These are phyloP conservation scores for Cairneyella variabilis DNA, from an alignment of 495 filamentous ascomycete species.

Conservation along the genomic window DNA sequence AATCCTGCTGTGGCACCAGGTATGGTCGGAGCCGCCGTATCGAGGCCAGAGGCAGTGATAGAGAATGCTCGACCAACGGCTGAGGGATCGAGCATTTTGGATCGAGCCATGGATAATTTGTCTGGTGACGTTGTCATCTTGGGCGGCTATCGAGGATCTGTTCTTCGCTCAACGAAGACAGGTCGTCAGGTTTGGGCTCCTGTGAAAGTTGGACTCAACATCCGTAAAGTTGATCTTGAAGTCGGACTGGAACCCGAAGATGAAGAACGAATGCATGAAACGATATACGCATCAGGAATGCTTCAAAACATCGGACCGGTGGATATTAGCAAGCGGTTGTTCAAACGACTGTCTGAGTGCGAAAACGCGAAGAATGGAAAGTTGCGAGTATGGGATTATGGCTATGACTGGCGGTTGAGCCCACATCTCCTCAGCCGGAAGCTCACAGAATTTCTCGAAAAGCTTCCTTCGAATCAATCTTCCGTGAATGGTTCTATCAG, in stretches of 20 bases:
- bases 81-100: constrained; percentile 34
- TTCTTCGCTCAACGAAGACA: constrained; percentile 80
- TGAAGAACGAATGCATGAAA: constrained; percentile 79
- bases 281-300: constrained; percentile 79
- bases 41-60: constrained; percentile 5
- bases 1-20: constrained; percentile 9
- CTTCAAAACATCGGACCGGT: constrained; percentile 87
- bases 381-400: constrained; percentile 82
- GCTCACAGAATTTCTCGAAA: constrained; percentile 68
- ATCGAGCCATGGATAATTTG: constrained; percentile 63
- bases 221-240: constrained; percentile 88
- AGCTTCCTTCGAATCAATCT: constrained; percentile 67
- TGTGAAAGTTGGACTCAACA: constrained; percentile 87
- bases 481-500: background rate
- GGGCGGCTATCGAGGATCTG: constrained; percentile 87
- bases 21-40: constrained; percentile 10
- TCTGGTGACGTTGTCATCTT: constrained; percentile 85
- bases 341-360: constrained; percentile 71
- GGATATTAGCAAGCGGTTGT: constrained; percentile 77
- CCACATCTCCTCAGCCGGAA: constrained; percentile 70
- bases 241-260: constrained; percentile 80
- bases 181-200: constrained; percentile 88
- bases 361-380: constrained; percentile 67
- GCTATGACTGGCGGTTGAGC: constrained; percentile 93
- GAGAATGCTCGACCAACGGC: background rate